phyloP scores from a whole-genome alignment of 768 basidiomycete genomes.

The Tricholoma furcatifolium region DNA sequence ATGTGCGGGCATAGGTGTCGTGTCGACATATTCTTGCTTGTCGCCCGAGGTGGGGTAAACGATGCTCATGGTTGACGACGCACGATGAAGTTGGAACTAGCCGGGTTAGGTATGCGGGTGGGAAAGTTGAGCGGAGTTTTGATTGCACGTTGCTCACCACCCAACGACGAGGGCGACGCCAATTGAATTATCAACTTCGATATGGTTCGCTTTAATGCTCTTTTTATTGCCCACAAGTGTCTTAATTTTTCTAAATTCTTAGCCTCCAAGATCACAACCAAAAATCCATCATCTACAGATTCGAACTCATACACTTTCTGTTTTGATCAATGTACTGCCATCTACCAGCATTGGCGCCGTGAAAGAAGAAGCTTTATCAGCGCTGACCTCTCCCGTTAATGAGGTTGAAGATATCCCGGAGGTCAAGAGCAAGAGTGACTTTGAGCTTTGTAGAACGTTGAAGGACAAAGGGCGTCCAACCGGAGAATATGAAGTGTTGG shows the following conservation, averaged over 20 bases:
- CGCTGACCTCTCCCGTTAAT: slow-evolving; percentile 52
- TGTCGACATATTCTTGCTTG: slow-evolving; percentile 55
- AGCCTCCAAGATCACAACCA: slow-evolving; percentile 54
- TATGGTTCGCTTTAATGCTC: slow-evolving; percentile 20
- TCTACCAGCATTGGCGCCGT: slow-evolving; percentile 54
- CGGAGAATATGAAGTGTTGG: slow-evolving; percentile 53
- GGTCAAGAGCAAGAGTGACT: slow-evolving; percentile 33
- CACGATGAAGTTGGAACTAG: slow-evolving; percentile 14
- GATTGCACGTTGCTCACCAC: slow-evolving; percentile 12
- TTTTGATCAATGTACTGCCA: slow-evolving; percentile 57
- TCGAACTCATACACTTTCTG: slow-evolving; percentile 70
- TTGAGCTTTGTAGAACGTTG: slow-evolving; percentile 60
- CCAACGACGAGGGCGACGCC: slow-evolving; percentile 5
- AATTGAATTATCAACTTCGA: slow-evolving; percentile 3
- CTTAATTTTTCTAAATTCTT: not conserved
- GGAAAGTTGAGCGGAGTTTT: slow-evolving; percentile 28
- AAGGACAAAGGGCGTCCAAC: slow-evolving; percentile 53
- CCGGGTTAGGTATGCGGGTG: slow-evolving; percentile 22
- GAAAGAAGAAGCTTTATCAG: slow-evolving; percentile 63
- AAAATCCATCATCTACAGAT: slow-evolving; percentile 69
- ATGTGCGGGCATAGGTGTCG: slow-evolving; percentile 61
- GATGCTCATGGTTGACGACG: slow-evolving; percentile 45
- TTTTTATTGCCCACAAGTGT: not conserved
- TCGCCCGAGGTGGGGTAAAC: slow-evolving; percentile 49
- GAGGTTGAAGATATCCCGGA: slow-evolving; percentile 28